phyloP scores from a whole-genome alignment of 805 yeast species.

The Yarrowia keelungensis region DNA sequence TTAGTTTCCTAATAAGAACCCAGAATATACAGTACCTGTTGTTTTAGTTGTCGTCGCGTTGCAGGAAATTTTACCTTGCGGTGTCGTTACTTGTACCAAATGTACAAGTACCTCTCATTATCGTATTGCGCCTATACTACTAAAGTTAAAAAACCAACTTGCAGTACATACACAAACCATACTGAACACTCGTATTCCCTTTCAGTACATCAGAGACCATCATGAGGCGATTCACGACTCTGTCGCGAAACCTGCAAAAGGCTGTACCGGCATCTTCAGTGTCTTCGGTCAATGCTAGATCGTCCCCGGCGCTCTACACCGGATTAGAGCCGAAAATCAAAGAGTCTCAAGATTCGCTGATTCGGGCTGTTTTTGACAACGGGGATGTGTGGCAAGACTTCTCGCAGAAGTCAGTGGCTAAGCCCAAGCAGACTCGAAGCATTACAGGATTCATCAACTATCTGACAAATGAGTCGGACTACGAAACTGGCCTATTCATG shows the following conservation, averaged over 20 bases:
- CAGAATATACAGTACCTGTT: too few species aligned
- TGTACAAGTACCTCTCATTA: too few species aligned
- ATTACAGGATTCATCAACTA: conserved; percentile 23
- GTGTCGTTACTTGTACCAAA: too few species aligned
- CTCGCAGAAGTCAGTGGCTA: conserved; percentile 12
- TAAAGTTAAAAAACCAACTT: background rate
- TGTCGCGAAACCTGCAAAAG: conserved; percentile 11
- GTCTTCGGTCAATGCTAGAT: background rate
- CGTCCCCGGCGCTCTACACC: conserved; percentile 15
- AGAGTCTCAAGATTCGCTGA: conserved; percentile 42
- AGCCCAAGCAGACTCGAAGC: background rate
- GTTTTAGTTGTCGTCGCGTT: too few species aligned
- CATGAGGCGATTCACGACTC: conserved; percentile 28
- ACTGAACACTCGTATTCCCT: conserved; percentile 15
- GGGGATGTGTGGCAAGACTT: conserved; percentile 41
- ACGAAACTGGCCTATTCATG: conserved; percentile 69
- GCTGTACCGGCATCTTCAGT: background rate
- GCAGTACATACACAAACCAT: background rate
- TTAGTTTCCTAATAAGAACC: too few species aligned
- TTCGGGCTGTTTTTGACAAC: conserved; percentile 44
- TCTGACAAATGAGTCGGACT: conserved; percentile 41
- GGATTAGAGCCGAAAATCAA: conserved; percentile 30
- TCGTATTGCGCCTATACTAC: too few species aligned
- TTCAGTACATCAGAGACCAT: background rate
- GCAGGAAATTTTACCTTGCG: too few species aligned